Percentiles rank a stretch among this genome's conserved stretches.
Conservation (phyloP, 331 rosid genomes). For the Erythrophleum ivorense region DNA sequence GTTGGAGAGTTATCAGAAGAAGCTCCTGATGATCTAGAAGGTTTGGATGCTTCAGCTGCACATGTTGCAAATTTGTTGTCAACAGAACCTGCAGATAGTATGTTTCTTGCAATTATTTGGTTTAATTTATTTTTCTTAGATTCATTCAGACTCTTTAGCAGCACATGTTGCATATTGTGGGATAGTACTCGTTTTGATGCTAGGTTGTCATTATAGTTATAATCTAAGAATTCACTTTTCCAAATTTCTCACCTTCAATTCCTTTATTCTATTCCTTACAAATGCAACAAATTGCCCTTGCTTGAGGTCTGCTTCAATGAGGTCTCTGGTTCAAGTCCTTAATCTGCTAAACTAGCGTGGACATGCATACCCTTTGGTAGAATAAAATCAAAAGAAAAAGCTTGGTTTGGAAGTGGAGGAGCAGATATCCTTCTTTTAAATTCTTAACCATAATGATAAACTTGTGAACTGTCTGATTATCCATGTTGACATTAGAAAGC, state of each 20-base stretch:
- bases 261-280: not conserved
- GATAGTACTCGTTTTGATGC: slow-evolving; percentile 18
- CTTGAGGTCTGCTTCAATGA: not conserved
- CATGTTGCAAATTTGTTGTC: slow-evolving; percentile 94
- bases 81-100: slow-evolving; percentile 88
- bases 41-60: slow-evolving; percentile 90
- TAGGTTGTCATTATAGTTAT: slow-evolving; percentile 5
- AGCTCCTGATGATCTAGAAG: slow-evolving; percentile 87
- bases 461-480: not conserved
- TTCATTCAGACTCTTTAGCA: not conserved
- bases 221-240: not conserved
- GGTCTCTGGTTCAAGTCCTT: not conserved
- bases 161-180: not conserved
- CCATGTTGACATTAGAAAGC: too few relatives aligned
- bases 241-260: not conserved
- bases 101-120: slow-evolving; percentile 47
- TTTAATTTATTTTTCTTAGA: not conserved
- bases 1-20: slow-evolving; percentile 84
- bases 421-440: slow-evolving; percentile 3
- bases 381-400: slow-evolving; percentile 4
- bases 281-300: not conserved
- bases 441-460: slow-evolving; percentile 15
- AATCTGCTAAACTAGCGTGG: not conserved
- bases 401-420: not conserved
- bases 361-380: slow-evolving; percentile 1